Evolutionary conservation across 176 grass and related monocot species (phyloP), one percentile per base, ranked within the genome.

Genomic region (Bromus sterilis): DNA sequence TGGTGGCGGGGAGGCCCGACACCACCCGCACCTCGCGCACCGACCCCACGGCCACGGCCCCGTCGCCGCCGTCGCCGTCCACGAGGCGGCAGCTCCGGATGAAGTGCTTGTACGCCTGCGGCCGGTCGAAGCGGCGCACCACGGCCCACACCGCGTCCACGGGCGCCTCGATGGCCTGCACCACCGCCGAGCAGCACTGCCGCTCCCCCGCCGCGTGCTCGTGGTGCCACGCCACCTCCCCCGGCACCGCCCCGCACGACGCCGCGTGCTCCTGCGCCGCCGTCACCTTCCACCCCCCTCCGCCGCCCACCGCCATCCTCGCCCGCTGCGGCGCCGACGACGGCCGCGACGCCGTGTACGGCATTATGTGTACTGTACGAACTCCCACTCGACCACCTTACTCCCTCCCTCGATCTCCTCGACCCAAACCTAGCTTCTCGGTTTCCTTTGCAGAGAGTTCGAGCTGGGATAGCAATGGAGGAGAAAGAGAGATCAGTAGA

Each of bases 71-170:
- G 21, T 14, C 83, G 63, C 82, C 87, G 70, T 48, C 83, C 57
- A 89, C 67, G 34, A 97, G 71, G 35, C 78, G 70, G 89, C 94
- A 97, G 85, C 87, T 89, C 31, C 89, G 89, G 76, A 97, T 90
- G 87, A 97, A 97, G 69, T 80, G 78, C 76, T 97, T 97, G 80
- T 97, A 97, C 68, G 81, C 85, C 91, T 97, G 94, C 11, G 94
- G 94, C 21, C 89, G 84, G 78, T 97, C 94, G 87, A 97, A 97
- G 34, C 89, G 91, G 7, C 94, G 89, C 74, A 97, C 87, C 80
- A 97, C 66, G 6, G 94, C 91, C 94, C 94, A 97, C 35, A 97
- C 94, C 4, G 85, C 82, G 12, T 53, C 71, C 39, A 88, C 85
- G 11, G 89, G 87, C 43, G 90, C 87, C 28, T 73, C 59, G 56